Evolutionary conservation across 2,329 filamentous ascomycete genomes (phyloP).

Genomic region (Raffaelea arxii): DNA sequence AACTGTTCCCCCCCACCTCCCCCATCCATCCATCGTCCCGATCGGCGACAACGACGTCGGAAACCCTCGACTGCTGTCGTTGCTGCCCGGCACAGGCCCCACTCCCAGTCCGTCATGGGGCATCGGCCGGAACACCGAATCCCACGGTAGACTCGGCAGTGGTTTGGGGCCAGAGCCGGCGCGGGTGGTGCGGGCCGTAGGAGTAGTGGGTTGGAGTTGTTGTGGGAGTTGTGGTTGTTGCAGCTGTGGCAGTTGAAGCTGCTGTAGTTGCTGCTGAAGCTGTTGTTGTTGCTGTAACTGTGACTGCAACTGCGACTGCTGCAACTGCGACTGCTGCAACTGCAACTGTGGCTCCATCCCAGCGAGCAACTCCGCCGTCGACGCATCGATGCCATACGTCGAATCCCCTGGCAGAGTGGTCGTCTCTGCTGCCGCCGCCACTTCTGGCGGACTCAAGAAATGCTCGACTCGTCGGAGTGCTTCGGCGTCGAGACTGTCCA

Average conservation of each 20-base stretch:
- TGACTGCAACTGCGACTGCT: slow-evolving; percentile 21
- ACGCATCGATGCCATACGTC: slow-evolving; percentile 46
- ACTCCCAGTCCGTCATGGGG: background rate
- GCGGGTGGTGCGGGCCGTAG: too few species aligned
- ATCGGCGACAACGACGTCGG: slow-evolving; percentile 11
- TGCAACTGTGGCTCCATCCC: slow-evolving; percentile 41
- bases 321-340: slow-evolving; percentile 21
- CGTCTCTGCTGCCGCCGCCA: slow-evolving; percentile 17
- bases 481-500: slow-evolving; percentile 23
- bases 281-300: slow-evolving; percentile 8
- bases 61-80: slow-evolving; percentile 10
- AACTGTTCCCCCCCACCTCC: background rate
- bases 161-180: slow-evolving; percentile 15
- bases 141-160: slow-evolving; percentile 40
- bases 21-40: slow-evolving; percentile 1
- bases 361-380: slow-evolving; percentile 39
- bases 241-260: background rate
- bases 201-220: too few species aligned
- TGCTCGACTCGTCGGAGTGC: slow-evolving; percentile 39
- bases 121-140: background rate
- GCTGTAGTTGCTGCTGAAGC: background rate
- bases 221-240: background rate
- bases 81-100: background rate
- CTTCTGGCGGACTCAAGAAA: slow-evolving; percentile 36
- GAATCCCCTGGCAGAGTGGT: too few species aligned